A percentile compares a stretch with the other conserved stretches of the same genome.
These are phyloP conservation scores for Emericellopsis atlantica DNA, from an alignment of 2,329 filamentous ascomycete species.

Conservation along the genomic window DNA sequence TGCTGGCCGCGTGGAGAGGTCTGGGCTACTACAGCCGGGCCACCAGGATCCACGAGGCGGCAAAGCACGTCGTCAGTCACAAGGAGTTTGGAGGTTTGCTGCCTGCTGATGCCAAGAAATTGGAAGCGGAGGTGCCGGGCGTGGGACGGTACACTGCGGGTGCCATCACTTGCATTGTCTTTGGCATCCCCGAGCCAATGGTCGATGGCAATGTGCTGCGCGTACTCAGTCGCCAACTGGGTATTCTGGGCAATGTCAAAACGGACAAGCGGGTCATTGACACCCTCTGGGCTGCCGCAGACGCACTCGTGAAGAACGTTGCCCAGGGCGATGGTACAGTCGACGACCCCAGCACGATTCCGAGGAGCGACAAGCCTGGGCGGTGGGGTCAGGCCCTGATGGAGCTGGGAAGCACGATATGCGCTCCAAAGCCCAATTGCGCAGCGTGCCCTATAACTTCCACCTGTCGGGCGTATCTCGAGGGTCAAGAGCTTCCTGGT, in stretches of 20 bases:
- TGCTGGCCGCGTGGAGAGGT: conserved; percentile 46
- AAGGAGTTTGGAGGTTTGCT: conserved; percentile 30
- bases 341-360: conserved; percentile 8
- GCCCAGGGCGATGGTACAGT: conserved; percentile 14
- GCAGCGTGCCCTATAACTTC: conserved; percentile 32
- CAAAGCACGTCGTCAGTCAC: conserved; percentile 34
- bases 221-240: conserved; percentile 48
- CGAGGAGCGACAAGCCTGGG: conserved; percentile 37
- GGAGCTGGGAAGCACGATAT: conserved; percentile 52
- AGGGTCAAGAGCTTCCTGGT: conserved; percentile 23
- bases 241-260: conserved; percentile 43
- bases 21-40: conserved; percentile 55
- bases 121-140: conserved; percentile 40
- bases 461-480: conserved; percentile 37
- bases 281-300: conserved; percentile 44
- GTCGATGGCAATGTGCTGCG: conserved; percentile 52
- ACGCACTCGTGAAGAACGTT: conserved; percentile 38
- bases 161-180: conserved; percentile 50
- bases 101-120: conserved; percentile 29
- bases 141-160: conserved; percentile 52
- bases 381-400: conserved; percentile 53
- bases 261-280: conserved; percentile 38
- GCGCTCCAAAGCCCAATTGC: conserved; percentile 46
- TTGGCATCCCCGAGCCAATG: conserved; percentile 44
- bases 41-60: conserved; percentile 44